A percentile compares a stretch with the other conserved stretches of the same genome.
Conservation (phyloP, 1,139 yeast genomes). For the Arxiozyma slooffiae region DNA sequence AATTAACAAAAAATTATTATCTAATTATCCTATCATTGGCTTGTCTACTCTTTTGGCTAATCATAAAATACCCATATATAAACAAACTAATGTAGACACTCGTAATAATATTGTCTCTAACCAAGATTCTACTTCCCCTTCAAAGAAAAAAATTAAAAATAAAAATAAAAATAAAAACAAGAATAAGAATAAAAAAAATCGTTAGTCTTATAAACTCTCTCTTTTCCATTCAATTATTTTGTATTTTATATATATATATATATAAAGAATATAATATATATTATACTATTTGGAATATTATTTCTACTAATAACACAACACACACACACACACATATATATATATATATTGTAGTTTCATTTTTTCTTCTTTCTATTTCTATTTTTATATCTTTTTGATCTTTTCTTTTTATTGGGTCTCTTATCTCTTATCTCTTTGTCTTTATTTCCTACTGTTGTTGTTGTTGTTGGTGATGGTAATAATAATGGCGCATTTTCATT, state of each 20-base stretch:
- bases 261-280: no score
- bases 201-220: conserved; percentile 6
- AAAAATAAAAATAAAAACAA: conserved; percentile 11
- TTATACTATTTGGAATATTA: neutral
- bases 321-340: no score
- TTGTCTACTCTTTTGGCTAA: conserved; percentile 24
- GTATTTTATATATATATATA: neutral
- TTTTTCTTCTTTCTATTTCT: neutral
- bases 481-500: neutral
- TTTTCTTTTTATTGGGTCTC: conserved; percentile 17
- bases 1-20: conserved; percentile 1
- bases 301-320: neutral
- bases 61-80: conserved; percentile 22
- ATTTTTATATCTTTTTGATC: conserved; percentile 7
- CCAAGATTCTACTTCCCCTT: neutral
- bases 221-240: neutral
- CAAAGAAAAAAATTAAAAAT: conserved; percentile 2
- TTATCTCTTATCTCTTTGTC: conserved; percentile 18
- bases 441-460: neutral
- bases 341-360: neutral
- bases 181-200: conserved; percentile 21
- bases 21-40: conserved; percentile 13
- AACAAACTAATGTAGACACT: conserved; percentile 8
- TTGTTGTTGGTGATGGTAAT: neutral
- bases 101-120: neutral